phyloP scores from a whole-genome alignment of 2,329 filamentous ascomycete species.

The Rhynchosporium graminicola region DNA sequence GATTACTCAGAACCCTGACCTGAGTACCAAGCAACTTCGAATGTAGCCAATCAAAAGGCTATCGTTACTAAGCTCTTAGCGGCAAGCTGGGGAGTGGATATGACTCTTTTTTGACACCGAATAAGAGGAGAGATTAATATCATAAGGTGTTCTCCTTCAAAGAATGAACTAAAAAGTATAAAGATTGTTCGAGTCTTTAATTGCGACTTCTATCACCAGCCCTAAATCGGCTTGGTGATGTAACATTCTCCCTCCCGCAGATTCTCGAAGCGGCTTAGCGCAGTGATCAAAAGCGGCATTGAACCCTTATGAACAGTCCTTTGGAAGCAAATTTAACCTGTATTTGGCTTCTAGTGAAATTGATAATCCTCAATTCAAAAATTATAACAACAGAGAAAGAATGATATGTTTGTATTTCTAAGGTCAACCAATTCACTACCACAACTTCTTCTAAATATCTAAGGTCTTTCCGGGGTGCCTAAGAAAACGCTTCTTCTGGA shows the following conservation, averaged over 20 bases:
- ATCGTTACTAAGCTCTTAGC: constrained; percentile 18
- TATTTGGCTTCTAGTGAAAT: too few relatives aligned
- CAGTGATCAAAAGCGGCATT: background rate
- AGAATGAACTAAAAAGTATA: background rate
- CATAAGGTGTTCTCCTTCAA: background rate
- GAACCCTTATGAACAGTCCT: background rate
- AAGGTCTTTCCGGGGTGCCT: background rate
- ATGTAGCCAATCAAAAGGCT: constrained; percentile 21
- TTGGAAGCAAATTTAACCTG: background rate
- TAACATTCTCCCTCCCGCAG: constrained; percentile 8
- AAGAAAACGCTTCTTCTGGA: background rate
- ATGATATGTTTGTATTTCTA: too few relatives aligned
- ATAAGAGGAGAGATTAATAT: background rate
- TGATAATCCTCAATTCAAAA: too few relatives aligned
- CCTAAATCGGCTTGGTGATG: constrained; percentile 11
- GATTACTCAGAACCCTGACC: constrained; percentile 9
- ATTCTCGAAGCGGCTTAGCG: background rate
- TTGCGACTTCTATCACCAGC: background rate
- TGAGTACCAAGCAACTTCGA: background rate
- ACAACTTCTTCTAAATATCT: too few relatives aligned
- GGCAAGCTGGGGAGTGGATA: background rate
- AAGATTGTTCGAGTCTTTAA: background rate
- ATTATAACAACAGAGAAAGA: too few relatives aligned
- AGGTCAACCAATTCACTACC: too few relatives aligned
- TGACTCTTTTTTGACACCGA: background rate